These are phyloP conservation scores for Alternaria brassicae DNA, from an alignment of 2,329 filamentous ascomycete genomes.

Conservation along the genomic window DNA sequence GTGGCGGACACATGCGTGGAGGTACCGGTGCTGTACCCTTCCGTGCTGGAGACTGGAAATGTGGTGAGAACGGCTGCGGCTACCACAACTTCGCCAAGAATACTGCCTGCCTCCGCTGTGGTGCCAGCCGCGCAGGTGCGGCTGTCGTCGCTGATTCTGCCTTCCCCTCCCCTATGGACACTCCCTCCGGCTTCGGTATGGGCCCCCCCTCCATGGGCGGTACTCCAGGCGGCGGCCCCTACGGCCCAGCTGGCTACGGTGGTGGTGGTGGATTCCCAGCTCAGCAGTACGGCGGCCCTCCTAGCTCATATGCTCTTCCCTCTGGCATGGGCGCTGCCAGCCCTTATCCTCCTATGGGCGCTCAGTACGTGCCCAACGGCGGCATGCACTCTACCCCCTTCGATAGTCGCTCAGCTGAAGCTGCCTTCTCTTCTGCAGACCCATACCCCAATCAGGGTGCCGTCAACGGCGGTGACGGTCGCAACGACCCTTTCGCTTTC, in stretches of 20 bases:
- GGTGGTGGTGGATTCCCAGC: conserved; percentile 66
- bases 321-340: conserved; percentile 82
- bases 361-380: conserved; percentile 77
- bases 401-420: conserved; percentile 91
- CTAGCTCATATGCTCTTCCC: conserved; percentile 87
- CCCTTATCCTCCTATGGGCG: conserved; percentile 77
- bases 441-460: conserved; percentile 81
- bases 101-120: conserved; percentile 94
- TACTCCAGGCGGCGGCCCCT: conserved; percentile 72
- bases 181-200: conserved; percentile 82
- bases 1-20: conserved; percentile 67
- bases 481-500: conserved; percentile 81
- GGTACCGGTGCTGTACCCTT: conserved; percentile 91
- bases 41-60: conserved; percentile 99
- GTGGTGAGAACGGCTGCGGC: conserved; percentile 93
- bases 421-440: conserved; percentile 87
- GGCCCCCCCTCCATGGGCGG: conserved; percentile 86
- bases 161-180: conserved; percentile 89
- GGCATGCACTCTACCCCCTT: conserved; percentile 86
- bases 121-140: conserved; percentile 90
- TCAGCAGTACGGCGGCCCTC: conserved; percentile 86
- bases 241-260: conserved; percentile 72
- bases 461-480: conserved; percentile 67
- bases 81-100: conserved; percentile 99
- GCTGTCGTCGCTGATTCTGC: conserved; percentile 94